These are phyloP conservation scores for Trichoderma brevicompactum DNA, from an alignment of 2,329 filamentous ascomycete genomes.

Conservation along the genomic window DNA sequence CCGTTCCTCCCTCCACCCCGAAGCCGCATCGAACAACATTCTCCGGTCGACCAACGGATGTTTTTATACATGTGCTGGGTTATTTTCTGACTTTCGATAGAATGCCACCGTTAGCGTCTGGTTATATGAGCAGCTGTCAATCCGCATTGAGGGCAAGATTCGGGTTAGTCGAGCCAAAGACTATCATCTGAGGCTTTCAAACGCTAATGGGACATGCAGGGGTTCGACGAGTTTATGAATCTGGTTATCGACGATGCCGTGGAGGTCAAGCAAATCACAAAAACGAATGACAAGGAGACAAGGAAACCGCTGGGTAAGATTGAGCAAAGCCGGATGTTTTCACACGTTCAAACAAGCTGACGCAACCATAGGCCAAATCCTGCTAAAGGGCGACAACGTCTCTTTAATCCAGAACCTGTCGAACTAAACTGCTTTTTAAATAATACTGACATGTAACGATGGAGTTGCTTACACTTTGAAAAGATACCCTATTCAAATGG, in stretches of 20 bases:
- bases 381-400: constrained; percentile 88
- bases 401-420: constrained; percentile 71
- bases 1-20: not conserved
- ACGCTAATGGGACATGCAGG: constrained; percentile 54
- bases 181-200: too few species aligned
- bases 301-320: constrained; percentile 74
- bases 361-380: constrained; percentile 70
- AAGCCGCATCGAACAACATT: not conserved
- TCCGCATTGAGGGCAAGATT: constrained; percentile 96
- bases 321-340: not conserved
- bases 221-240: constrained; percentile 99
- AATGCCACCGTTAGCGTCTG: constrained; percentile 89
- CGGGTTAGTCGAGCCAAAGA: constrained; percentile 62
- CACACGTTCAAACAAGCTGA: constrained; percentile 34
- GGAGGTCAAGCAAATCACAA: constrained; percentile 84
- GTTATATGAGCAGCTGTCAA: constrained; percentile 94
- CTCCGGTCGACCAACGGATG: not conserved
- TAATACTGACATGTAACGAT: constrained; percentile 12
- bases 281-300: constrained; percentile 75
- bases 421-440: constrained; percentile 33
- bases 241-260: constrained; percentile 94
- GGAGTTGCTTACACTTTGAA: constrained; percentile 19
- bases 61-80: not conserved
- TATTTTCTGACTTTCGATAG: constrained; percentile 43
- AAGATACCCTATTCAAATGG: constrained; percentile 23